A percentile compares a stretch with the other conserved stretches of the same genome.
Evolutionary conservation across 495 filamentous ascomycete genomes (phyloP).

Genomic region (Daldinia loculata): DNA sequence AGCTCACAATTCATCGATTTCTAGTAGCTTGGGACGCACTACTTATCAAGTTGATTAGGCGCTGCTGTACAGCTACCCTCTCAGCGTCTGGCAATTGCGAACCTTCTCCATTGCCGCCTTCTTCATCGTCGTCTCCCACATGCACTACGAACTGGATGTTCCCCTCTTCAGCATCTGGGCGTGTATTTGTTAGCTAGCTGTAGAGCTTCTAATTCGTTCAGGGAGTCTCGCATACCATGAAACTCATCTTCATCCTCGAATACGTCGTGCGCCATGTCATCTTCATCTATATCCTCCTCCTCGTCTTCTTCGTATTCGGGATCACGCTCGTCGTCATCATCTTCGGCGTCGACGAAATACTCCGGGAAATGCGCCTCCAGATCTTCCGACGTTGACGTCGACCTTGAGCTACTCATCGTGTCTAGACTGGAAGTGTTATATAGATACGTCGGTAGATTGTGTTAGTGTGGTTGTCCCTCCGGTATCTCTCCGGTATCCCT

Average conservation of each 20-base stretch:
- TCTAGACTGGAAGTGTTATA: not conserved
- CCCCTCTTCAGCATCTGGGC: constrained; percentile 43
- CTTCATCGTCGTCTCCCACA: constrained; percentile 44
- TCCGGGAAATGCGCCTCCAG: constrained; percentile 26
- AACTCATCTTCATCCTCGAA: constrained; percentile 56
- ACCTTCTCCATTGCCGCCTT: constrained; percentile 21
- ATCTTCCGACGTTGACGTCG: constrained; percentile 31
- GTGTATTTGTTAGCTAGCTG: not conserved
- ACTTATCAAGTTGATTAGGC: constrained; percentile 46
- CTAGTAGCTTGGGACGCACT: constrained; percentile 24
- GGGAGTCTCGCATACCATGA: constrained; percentile 44
- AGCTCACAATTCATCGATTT: not conserved
- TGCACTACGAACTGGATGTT: constrained; percentile 45
- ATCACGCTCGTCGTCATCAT: constrained; percentile 55
- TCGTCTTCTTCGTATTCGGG: constrained; percentile 59
- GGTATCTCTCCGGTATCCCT: not conserved
- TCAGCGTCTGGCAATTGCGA: constrained; percentile 29
- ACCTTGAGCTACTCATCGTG: constrained; percentile 39
- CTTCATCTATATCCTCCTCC: constrained; percentile 50
- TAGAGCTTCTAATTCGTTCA: constrained; percentile 10
- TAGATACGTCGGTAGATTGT: not conserved
- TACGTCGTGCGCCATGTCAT: constrained; percentile 50
- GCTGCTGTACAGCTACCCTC: constrained; percentile 37
- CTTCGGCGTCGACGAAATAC: constrained; percentile 44
- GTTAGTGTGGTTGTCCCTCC: not conserved